Percentiles rank a stretch among this genome's conserved stretches.
Evolutionary conservation across 1,139 yeast genomes (phyloP).

Genomic region (Pneumocystis carinii): DNA sequence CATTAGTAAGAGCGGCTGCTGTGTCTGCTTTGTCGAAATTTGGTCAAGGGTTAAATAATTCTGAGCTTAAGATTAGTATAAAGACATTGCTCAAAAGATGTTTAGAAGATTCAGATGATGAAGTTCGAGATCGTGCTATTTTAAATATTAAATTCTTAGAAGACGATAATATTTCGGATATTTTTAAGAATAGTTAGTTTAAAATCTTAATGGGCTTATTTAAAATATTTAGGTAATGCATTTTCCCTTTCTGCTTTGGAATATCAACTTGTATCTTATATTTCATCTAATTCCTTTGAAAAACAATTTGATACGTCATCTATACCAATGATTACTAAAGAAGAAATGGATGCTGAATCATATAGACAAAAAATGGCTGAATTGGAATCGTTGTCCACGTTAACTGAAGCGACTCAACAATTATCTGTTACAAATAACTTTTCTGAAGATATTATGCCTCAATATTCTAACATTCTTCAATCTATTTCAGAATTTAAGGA

Average conservation of each 20-base stretch:
- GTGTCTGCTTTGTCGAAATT: slow-evolving; percentile 84
- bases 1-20: slow-evolving; percentile 90
- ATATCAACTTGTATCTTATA: slow-evolving; percentile 56
- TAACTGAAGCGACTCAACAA: slow-evolving; percentile 6
- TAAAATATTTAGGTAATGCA: slow-evolving; percentile 41
- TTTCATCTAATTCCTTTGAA: slow-evolving; percentile 45
- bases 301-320: slow-evolving; percentile 56
- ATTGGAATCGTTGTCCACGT: slow-evolving; percentile 14
- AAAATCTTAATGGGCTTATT: slow-evolving; percentile 28
- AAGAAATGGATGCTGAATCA: slow-evolving; percentile 48
- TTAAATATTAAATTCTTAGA: slow-evolving; percentile 58
- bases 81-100: slow-evolving; percentile 67
- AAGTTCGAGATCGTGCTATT: slow-evolving; percentile 95
- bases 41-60: slow-evolving; percentile 57
- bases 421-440: background rate
- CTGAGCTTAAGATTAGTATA: slow-evolving; percentile 51
- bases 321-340: slow-evolving; percentile 48
- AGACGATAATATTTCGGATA: slow-evolving; percentile 32
- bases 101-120: slow-evolving; percentile 81
- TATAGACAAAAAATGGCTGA: slow-evolving; percentile 37
- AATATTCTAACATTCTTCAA: slow-evolving; percentile 50
- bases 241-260: slow-evolving; percentile 70
- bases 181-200: slow-evolving; percentile 13
- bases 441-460: slow-evolving; percentile 26
- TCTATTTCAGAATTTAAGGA: slow-evolving; percentile 53